phyloP scores from a whole-genome alignment of 768 basidiomycete genomes.

The Myochromella boudieri region DNA sequence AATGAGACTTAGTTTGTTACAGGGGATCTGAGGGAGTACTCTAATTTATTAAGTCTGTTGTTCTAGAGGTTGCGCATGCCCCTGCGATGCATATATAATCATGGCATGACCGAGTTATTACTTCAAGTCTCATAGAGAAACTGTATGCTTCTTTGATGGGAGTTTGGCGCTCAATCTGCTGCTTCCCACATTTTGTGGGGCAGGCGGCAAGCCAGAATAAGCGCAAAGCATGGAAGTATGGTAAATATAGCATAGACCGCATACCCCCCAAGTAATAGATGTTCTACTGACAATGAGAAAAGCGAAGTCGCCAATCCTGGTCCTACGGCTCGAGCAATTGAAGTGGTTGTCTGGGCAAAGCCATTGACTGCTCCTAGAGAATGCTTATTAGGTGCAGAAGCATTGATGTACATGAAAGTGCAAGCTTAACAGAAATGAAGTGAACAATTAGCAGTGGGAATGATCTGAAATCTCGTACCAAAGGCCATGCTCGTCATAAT shows the following conservation, averaged over 20 bases:
- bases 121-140: no score
- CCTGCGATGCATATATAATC: no score
- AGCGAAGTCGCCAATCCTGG: constrained; percentile 48
- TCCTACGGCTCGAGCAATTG: constrained; percentile 47
- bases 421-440: constrained; percentile 31
- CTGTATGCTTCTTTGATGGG: no score
- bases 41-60: no score
- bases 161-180: no score
- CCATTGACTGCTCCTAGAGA: constrained; percentile 55
- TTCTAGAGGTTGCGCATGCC: no score
- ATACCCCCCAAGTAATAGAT: constrained; percentile 46
- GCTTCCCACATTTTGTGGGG: constrained; percentile 39
- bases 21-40: no score
- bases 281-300: constrained; percentile 52
- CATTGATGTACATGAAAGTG: constrained; percentile 51
- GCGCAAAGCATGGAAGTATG: constrained; percentile 29
- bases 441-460: background rate
- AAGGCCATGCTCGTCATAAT: constrained; percentile 40
- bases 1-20: no score
- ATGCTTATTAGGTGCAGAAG: constrained; percentile 46
- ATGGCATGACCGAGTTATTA: no score
- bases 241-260: constrained; percentile 41
- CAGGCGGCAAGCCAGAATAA: constrained; percentile 30
- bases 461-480: constrained; percentile 35
- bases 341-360: constrained; percentile 42